Evolutionary conservation across 2,329 filamentous ascomycete species (phyloP), one percentile per base, ranked within the genome.

Genomic region (Myriosclerotinia curreyana): DNA sequence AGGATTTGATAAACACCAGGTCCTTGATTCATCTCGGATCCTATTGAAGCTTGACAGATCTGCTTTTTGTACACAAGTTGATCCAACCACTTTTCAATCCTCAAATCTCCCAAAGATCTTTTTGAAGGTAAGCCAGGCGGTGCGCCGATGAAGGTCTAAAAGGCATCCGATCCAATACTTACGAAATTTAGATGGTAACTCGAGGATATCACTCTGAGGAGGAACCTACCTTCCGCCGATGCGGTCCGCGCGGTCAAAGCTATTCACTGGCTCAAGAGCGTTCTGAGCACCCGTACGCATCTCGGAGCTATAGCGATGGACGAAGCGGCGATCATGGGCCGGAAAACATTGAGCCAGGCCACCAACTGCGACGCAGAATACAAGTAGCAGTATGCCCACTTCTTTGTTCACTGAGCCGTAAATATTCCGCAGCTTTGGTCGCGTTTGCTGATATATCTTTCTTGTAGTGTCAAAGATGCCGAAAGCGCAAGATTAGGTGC

Each of bases 401-500:
- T 38, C n/a, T 40, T 69, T 46, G n/a, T 52, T 38, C 11, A 25
- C 36, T 31, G n/a, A 31, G 14, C 20, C 25, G 17, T 31, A 8
- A 46, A 38, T n/a, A 0, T 46, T 34, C 20, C 44, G 11, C 9
- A 4, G 42, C 25, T 56, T 53, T 48, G 25, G 51, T 11, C 22
- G 25, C 1, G 17, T 49, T 58, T 40, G 36, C 60, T 63, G 31
- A 59, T 25, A 51, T 64, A n/a, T 62, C 46, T 54, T 40, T 65
- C 62, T 40, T 25, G 25, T 69, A 97, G 94, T 98, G 94, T 76
- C 86, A 86, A 44, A 86, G 94, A 69, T 98, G 94, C 77, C 86
- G 94, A 66, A 93, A 94, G 78, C 86, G 94, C 65, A 98, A 98
- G 81, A 98, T 98, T 71, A 89, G 91, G 70, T 98, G 94, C 79